Evolutionary conservation across 495 filamentous ascomycete species (phyloP), one percentile per base, ranked within the genome.

Genomic region (Immersiella caudata): DNA sequence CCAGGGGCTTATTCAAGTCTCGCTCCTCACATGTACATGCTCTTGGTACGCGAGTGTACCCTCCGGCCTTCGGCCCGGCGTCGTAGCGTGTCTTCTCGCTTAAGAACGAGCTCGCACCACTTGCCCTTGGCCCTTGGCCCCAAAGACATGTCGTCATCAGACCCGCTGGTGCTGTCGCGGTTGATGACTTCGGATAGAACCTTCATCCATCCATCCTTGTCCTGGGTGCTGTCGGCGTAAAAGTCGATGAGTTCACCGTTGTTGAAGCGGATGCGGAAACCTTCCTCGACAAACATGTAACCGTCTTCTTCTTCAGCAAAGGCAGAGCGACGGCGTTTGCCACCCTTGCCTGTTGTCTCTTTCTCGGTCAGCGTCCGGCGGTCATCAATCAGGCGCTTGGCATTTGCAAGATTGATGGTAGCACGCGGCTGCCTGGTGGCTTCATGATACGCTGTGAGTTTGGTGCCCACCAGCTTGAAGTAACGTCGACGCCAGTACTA

Each of bases 281-380:
- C 95, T 75, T 98, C 96, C 78, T 99, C 95, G 24, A 99, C 95
- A 71, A 98, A 98, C 93, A 97, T 97, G 81, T 98, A 99, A 57
- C 96, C 95, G 72, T 99, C 95, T 78, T 98, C 96, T 72, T 98
- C 96, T 77, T 98, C 95, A 8, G 96, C 94, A 71, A 99, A 99
- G 27, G 92, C 95, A 61, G 92, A 96, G 74, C 95, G 94, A 40
- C 95, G 89, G 24, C 95, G 88, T 69, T 89, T 89, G 64, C 91
- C 91, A 67, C 84, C 85, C 73, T 90, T 90, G 25, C 88, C 89
- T 52, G 84, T 88, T 0, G 89, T 91, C 74, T 93, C 90, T 65
- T 88, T 92, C 68, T 96, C 88, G 6, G 87, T 90, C 40, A 99
- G 85, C 27, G 92, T 83, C n/a, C 88, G 85, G 25, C 91, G 88